These are phyloP conservation scores for Hygrophoropsis aurantiaca DNA, from an alignment of 768 basidiomycete genomes.

Conservation along the genomic window DNA sequence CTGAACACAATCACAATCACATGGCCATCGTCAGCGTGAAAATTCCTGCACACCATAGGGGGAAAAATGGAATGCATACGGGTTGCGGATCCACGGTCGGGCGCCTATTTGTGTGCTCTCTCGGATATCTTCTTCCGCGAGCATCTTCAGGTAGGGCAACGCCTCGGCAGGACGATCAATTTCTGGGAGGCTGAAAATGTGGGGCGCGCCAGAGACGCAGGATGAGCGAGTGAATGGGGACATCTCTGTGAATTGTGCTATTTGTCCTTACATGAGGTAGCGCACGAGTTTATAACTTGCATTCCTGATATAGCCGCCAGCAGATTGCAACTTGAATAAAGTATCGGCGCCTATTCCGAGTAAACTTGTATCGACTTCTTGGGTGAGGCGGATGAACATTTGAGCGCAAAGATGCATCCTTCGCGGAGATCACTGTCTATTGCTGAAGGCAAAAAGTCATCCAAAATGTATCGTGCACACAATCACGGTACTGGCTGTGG, in stretches of 20 bases:
- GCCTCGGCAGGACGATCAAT: constrained; percentile 6
- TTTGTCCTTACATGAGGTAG: constrained; percentile 5
- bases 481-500: background rate
- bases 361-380: constrained; percentile 14
- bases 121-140: constrained; percentile 1
- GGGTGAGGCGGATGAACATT: constrained; percentile 15
- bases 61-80: background rate
- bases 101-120: background rate
- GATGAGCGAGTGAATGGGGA: too few relatives aligned
- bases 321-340: too few relatives aligned
- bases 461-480: too few relatives aligned
- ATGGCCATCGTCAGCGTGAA: too few relatives aligned
- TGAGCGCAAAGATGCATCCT: constrained; percentile 18
- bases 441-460: constrained; percentile 12
- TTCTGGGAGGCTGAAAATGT: background rate
- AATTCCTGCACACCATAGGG: too few relatives aligned
- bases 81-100: background rate
- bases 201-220: too few relatives aligned
- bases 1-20: too few relatives aligned
- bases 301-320: background rate
- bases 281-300: background rate
- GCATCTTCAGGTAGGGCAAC: constrained; percentile 1
- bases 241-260: too few relatives aligned
- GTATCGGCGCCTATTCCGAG: constrained; percentile 16
- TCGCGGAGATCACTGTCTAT: constrained; percentile 15